Evolutionary conservation across 148 eudicot species (phyloP), one percentile per base, ranked within the genome.

Genomic region (Vaccinium vitisidaea): DNA sequence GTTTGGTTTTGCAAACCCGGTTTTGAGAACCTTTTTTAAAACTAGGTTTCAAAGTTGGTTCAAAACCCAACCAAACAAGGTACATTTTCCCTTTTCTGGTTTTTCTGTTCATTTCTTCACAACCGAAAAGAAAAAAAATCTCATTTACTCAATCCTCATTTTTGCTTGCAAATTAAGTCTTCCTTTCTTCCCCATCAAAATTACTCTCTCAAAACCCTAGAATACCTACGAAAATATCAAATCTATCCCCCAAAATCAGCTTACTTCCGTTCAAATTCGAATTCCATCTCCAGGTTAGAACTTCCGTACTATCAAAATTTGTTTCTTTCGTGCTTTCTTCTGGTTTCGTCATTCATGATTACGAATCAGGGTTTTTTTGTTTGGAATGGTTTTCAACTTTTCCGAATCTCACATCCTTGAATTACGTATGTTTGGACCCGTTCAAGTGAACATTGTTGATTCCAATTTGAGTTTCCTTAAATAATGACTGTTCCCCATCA

Each of bases 241-340:
- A 36, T 30, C 21, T 15, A 48, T 50, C 48, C 4, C 58, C 0
- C 2, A 19, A 75, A 21, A 19, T 50, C 36, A 14, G 11, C 77
- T 4, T 9, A n/a, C 30, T 76, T 21, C 2, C n/a, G 30, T 77
- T 50, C 80, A 50, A 50, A 77, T 21, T 76, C 79, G 79, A 48
- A 19, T 46, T 74, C 8, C 36, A 11, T 77, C 59, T 50, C 80
- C 80, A 49, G 80, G 80, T 77, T 49, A 77, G 80, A 48, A 23
- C 79, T 76, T 21, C 53, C 27, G 2, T 43, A 9, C 49, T 9
- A 9, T 48, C 80, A 0, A 58, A 77, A 46, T 81, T 78, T 7
- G 43, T 69, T 69, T 69, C 74, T 13, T 27, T 27, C 16, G 74
- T 69, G 27, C 16, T 14, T 23, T 69, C 39, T 30, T 69, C 19